phyloP scores from a whole-genome alignment of 371 early-diverging fungal genomes.

The Choanephora cucurbitarum region DNA sequence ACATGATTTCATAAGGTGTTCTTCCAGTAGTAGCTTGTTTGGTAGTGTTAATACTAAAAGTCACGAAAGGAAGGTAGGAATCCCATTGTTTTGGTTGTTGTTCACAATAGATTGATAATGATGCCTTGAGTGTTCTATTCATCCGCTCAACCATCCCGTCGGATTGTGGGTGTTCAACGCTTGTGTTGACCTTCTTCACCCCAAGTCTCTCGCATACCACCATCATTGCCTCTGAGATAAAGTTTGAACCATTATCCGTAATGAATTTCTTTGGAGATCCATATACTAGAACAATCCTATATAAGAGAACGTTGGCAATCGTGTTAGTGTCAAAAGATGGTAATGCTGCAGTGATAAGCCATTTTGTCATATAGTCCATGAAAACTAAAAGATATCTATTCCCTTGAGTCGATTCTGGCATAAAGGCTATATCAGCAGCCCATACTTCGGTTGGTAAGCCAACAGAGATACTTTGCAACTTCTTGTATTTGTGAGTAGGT shows the following conservation, averaged over 20 bases:
- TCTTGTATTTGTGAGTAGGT: constrained; percentile 9
- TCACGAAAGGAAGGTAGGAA: constrained; percentile 17
- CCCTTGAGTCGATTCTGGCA: constrained; percentile 10
- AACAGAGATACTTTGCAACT: constrained; percentile 4
- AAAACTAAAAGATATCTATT: constrained; percentile 17
- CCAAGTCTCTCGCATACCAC: constrained; percentile 1
- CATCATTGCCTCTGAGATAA: constrained; percentile 17
- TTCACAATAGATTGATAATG: constrained; percentile 13
- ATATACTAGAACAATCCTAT: constrained; percentile 5
- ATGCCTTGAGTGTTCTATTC: constrained; percentile 15
- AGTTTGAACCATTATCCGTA: constrained; percentile 22
- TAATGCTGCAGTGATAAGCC: constrained; percentile 12
- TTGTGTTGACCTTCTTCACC: constrained; percentile 10
- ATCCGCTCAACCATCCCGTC: constrained; percentile 19
- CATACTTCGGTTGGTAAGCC: constrained; percentile 14
- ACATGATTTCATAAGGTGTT: constrained; percentile 19
- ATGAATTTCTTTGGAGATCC: constrained; percentile 9
- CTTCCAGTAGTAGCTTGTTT: constrained; percentile 10
- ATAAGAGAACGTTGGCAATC: constrained; percentile 2
- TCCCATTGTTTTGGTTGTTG: constrained; percentile 13
- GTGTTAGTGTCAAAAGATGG: constrained; percentile 4
- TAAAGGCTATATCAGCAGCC: constrained; percentile 20
- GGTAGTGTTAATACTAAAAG: constrained; percentile 16
- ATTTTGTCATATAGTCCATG: constrained; percentile 22
- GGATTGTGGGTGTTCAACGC: constrained; percentile 19